A percentile compares a stretch with the other conserved stretches of the same genome.
Evolutionary conservation across 176 grass and related monocot species (phyloP).

Genomic region (Rhynchospora tenuis): DNA sequence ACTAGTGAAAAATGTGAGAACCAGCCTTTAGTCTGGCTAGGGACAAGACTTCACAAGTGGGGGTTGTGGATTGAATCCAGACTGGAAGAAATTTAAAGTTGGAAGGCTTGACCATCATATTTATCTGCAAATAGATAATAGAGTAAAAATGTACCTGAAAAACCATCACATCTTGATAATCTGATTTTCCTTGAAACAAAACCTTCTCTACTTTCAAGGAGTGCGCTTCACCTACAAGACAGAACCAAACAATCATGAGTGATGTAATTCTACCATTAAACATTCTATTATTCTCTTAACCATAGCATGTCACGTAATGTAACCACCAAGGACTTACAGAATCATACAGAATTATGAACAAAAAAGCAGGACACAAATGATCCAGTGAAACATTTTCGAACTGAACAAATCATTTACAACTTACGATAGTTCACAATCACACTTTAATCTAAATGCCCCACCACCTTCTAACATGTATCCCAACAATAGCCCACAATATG

Average conservation of each 20-base stretch:
- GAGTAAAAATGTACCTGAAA: conserved; percentile 50
- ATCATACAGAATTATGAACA: not conserved
- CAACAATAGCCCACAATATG: not conserved
- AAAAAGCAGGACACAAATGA: not conserved
- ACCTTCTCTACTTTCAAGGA: conserved; percentile 91
- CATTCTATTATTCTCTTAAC: not conserved
- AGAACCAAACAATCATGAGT: not conserved
- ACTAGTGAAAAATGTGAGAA: not conserved
- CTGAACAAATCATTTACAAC: not conserved
- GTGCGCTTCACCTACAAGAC: conserved; percentile 71
- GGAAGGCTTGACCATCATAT: too few species aligned
- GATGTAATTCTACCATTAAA: not conserved
- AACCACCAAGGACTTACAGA: not conserved
- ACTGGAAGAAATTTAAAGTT: too few species aligned
- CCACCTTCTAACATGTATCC: not conserved
- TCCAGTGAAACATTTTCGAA: not conserved
- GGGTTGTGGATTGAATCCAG: too few species aligned
- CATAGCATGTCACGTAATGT: not conserved
- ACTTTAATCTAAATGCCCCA: not conserved
- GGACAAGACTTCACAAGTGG: too few species aligned
- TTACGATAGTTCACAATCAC: not conserved
- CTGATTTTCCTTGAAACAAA: conserved; percentile 80
- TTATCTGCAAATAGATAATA: not conserved
- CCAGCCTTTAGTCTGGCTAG: too few species aligned
- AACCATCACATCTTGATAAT: conserved; percentile 92